Evolutionary conservation across 1,284 basidiomycete genomes (phyloP), one percentile per base, ranked within the genome.

Genomic region (Pseudozyma pruni): DNA sequence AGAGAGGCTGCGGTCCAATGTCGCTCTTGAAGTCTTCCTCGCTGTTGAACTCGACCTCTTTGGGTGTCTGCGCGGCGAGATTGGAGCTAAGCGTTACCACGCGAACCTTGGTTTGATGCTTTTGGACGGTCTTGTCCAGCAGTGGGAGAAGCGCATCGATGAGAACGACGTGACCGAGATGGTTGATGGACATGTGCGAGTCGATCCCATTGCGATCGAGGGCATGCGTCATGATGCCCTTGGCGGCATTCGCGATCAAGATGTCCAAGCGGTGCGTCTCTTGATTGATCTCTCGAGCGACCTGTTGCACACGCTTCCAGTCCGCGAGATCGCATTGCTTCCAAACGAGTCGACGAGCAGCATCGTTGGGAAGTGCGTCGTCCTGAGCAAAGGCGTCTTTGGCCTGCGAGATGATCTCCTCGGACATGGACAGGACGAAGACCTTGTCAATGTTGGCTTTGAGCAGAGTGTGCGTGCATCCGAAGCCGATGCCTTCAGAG

Each of bases 161-260:
- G 35, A 62, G 48, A 11, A 55, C 59, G 5, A 62, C 59, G 22
- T 62, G 51, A 13, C 59, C 47, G 13, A 62, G 52, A 23, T 62
- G 52, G 35, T 62, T 62, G 52, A 55, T 62, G 4, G 59, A 62
- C 47, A 62, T 62, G 43, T 62, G 59, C 31, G 59, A 55, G n/a
- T 62, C 59, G 47, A 62, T 37, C 22, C 59, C 59, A n/a, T 62
- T 14, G 10, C 51, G 47, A n/a, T 62, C 59, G 23, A 51, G 41
- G 8, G 59, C 46, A 39, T 54, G 32, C 14, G 47, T 42, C 59
- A 62, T 62, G 51, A 62, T 55, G 17, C 59, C 59, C 39, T 62
- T 62, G 27, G 42, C 59, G 16, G 59, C 59, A 11, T 62, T 62
- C 10, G 59, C 59, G 22, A 62, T 62, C 17, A 62, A 17, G 34